Base-by-base conservation (phyloP, 108 stramenopile genomes). In the Cyclotella atomus region DNA sequence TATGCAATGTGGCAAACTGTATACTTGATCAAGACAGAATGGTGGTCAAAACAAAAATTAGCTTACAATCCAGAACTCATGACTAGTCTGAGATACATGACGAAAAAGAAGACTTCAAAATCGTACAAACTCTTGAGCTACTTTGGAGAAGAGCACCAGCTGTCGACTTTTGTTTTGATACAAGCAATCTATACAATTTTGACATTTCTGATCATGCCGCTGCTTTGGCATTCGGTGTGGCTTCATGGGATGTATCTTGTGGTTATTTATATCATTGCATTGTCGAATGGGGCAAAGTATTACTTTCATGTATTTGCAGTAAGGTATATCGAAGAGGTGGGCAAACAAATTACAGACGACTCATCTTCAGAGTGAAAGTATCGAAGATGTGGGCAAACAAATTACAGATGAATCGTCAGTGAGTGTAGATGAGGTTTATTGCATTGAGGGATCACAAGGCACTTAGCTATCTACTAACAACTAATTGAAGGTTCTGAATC, bases 11-110 rank as follows among this genome's bases (percentile, higher is more conserved):
- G 92, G 92, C 92, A 93, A 61, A 61, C 69, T 15, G 14, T 74
- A 1, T 93, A 93, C 81, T 62, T 88, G 54, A 3, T 92, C 23
- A 92, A 91, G 69, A 93, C 91, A 46, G 92, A 93, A 75, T 34
- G 89, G 20, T 19, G 77, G 63, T 89, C 88, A 52, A 75, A 69
- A 75, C 59, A 49, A 55, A 81, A 84, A 46, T 44, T 84, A 36
- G 35, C 53, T 5, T 73, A 73, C 68, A 72, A 80, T 35, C 70
- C 80, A 0, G 71, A 77, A 38, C 64, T 81, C 1, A 65, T 72
- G 70, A 84, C 83, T 30, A 77, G 76, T 10, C 45, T 84, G 20
- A 70, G 83, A 3, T 82, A 69, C 63, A 34, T 84, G 65, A 66
- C 71, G 10, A 57, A 71, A 20, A 76, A 81, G 68, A 71, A 73